Evolutionary conservation across 73 alveolate species (phyloP), one percentile per base, ranked within the genome.

Genomic region (Durusdinium trenchii): DNA sequence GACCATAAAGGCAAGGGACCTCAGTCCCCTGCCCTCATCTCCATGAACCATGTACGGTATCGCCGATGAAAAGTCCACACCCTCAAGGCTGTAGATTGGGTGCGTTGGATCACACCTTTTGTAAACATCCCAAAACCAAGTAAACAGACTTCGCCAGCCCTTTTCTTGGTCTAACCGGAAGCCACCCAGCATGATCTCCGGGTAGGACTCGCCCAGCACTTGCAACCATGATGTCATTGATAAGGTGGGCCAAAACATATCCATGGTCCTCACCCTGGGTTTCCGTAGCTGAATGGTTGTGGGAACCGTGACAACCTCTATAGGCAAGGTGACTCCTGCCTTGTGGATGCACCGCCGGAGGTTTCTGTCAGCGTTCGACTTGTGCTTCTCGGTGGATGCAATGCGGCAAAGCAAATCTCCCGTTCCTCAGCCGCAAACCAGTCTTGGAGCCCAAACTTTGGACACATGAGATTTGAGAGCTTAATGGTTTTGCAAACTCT

Each of bases 11-110:
- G 95, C 61, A 26, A 35, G 81, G 47, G 78, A 61, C 14, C 48
- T 78, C 40, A 51, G 48, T 43, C 95, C 95, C 23, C 95, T 78
- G n/a, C 95, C 95, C 40, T 85, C 95, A 47, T 82, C 92, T 2
- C 92, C 92, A 48, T 82, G 92, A 18, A 46, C 16, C 64, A 82
- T 38, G 69, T 47, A 43, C 30, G 92, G 92, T 26, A 82, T 28
- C 28, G 84, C 84, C 51, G 40, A 6, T 26, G 84, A 30, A 6
- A 43, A 35, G 46, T 28, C 71, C 9, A 35, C 46, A 69, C 52
- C 50, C 14, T 48, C 50, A 12, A 32, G 48, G 35, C 30, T 46
- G n/a, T 3, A 82, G 50, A 82, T 35, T 3, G 71, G 67, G 52
- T 82, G 92, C 32, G 46, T 12, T 9, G 92, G 48, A 48, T 47